Evolutionary conservation across 1,139 yeast genomes (phyloP), one percentile per base, ranked within the genome.

Genomic region (Arxiozyma bovina): DNA sequence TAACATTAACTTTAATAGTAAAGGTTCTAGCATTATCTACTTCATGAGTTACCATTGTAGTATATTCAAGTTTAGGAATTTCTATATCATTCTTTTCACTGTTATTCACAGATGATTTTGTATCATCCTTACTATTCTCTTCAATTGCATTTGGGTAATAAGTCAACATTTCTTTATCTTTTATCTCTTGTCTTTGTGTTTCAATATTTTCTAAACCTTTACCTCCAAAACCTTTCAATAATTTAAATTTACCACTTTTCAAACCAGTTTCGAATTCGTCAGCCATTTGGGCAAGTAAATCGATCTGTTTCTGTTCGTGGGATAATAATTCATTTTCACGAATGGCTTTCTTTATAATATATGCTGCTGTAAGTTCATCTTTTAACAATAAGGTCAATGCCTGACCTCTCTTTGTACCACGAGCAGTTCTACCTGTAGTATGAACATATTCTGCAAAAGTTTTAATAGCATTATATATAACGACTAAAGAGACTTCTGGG

Each of bases 401-500:
- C 0, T 80, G 77, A 0, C 99, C 99, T 0, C 69, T 68, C 46
- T 77, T 77, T 0, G 95, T 95, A 0, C 97, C 99, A 57, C 99
- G 76, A 0, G 98, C 99, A 0, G 99, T 94, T 59, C 99, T 76
- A 0, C 99, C 99, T 0, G 91, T 96, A 34, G 99, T 77, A 70
- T 93, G 99, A 7, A 94, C 95, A 65, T 93, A 93, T 67, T 94
- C 99, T 59, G 95, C 98, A 78, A 91, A 79, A 59, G 93, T 96
- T 60, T 79, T 87, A 0, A 97, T 96, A 0, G 96, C 84, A 67
- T 93, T 96, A 66, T 80, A 93, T 61, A 93, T 87, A 11, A 93
- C 75, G 2, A 93, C 98, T 48, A 90, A 70, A 54, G 82, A 82
- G 42, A 93, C 77, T 38, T 85, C 86, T 55, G 88, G 86, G 15